Evolutionary conservation across 345 rosid genomes (phyloP).

Genomic region (Cardiospermum halicacabum): DNA sequence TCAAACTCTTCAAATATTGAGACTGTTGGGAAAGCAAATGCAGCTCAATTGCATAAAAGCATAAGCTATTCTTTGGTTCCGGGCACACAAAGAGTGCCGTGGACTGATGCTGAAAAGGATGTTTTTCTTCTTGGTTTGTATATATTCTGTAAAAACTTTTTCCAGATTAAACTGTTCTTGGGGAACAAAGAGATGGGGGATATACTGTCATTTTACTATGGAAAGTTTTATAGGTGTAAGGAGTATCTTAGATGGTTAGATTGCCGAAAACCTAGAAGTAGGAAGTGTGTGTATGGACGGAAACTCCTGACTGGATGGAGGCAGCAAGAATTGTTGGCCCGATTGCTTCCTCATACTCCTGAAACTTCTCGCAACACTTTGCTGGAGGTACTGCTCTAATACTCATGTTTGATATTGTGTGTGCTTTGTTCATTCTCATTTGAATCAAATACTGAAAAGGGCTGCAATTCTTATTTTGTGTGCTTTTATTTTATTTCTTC

Average conservation of each 20-base stretch:
- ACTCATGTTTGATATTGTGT: neutral
- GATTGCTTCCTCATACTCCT: slow-evolving; percentile 45
- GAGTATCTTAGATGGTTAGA: slow-evolving; percentile 52
- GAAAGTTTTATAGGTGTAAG: slow-evolving; percentile 48
- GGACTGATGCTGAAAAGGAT: slow-evolving; percentile 46
- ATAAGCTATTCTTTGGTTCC: slow-evolving; percentile 29
- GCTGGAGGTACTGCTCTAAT: slow-evolving; percentile 32
- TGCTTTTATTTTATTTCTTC: too few species aligned
- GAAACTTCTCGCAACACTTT: slow-evolving; percentile 33
- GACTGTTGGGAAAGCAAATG: slow-evolving; percentile 15
- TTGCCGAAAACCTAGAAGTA: slow-evolving; percentile 39
- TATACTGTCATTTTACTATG: slow-evolving; percentile 50
- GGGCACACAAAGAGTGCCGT: slow-evolving; percentile 20
- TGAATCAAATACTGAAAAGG: too few species aligned
- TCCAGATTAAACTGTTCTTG: slow-evolving; percentile 39
- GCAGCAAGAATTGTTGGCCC: slow-evolving; percentile 56
- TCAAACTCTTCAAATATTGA: slow-evolving; percentile 29
- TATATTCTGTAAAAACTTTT: slow-evolving; percentile 52
- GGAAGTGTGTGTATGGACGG: slow-evolving; percentile 43
- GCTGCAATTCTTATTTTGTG: too few species aligned
- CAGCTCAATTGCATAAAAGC: slow-evolving; percentile 7
- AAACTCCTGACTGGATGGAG: slow-evolving; percentile 74
- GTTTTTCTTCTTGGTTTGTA: slow-evolving; percentile 58
- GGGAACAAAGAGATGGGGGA: slow-evolving; percentile 49
- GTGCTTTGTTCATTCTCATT: too few species aligned